A percentile compares a stretch with the other conserved stretches of the same genome.
These are phyloP conservation scores for Ganoderma multipileum DNA, from an alignment of 1,284 basidiomycete genomes.

Conservation along the genomic window DNA sequence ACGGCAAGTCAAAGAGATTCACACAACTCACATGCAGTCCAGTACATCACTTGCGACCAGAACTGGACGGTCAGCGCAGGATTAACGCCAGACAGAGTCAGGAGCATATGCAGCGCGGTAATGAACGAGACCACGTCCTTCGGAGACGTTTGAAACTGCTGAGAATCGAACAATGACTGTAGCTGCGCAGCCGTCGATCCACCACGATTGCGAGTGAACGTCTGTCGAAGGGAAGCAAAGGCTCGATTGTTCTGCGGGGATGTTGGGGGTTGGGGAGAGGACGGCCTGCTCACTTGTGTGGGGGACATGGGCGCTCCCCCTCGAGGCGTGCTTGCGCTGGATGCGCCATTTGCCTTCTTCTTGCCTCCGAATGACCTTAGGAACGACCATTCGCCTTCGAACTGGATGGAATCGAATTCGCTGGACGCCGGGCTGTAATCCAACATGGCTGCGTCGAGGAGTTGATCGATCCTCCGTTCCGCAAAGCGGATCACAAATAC, in stretches of 20 bases:
- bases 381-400: constrained; percentile 97
- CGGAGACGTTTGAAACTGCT: constrained; percentile 53
- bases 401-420: constrained; percentile 85
- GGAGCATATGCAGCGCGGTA: constrained; percentile 86
- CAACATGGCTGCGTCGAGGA: constrained; percentile 85
- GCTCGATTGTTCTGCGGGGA: constrained; percentile 49
- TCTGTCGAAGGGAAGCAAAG: constrained; percentile 71
- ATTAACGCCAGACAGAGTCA: constrained; percentile 91
- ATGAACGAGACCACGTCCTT: constrained; percentile 81
- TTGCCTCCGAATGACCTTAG: constrained; percentile 77
- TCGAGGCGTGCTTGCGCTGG: constrained; percentile 44
- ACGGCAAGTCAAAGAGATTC: constrained; percentile 39
- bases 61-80: constrained; percentile 90
- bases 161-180: constrained; percentile 59
- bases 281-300: constrained; percentile 49
- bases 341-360: constrained; percentile 59
- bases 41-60: constrained; percentile 96
- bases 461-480: constrained; percentile 87
- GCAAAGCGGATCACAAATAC: constrained; percentile 96
- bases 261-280: constrained; percentile 52
- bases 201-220: constrained; percentile 58
- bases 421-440: constrained; percentile 84
- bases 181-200: constrained; percentile 53
- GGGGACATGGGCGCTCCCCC: constrained; percentile 52
- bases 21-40: constrained; percentile 75